A percentile compares a stretch with the other conserved stretches of the same genome.
phyloP scores from a whole-genome alignment of 2,329 filamentous ascomycete genomes.

The Trichoderma sp. region DNA sequence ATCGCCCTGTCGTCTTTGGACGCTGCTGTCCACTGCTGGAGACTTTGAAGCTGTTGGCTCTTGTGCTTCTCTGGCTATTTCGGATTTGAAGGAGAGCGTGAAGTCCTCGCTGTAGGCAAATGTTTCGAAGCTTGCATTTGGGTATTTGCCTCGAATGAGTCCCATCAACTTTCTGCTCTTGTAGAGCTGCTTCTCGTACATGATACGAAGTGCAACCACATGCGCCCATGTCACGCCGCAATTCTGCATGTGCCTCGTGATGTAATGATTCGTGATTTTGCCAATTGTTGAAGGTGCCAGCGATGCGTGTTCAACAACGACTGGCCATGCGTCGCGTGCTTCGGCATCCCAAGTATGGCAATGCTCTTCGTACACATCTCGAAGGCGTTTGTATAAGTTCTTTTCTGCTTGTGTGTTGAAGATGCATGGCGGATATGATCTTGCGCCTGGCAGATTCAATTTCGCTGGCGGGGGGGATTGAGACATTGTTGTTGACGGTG shows the following conservation, averaged over 20 bases:
- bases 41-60: neutral
- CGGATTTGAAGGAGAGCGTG: neutral
- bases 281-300: conserved; percentile 2
- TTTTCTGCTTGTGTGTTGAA: neutral
- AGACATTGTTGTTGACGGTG: neutral
- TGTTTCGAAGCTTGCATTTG: conserved; percentile 10
- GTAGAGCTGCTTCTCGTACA: conserved; percentile 20
- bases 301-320: conserved; percentile 21
- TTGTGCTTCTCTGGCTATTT: neutral
- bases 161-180: conserved; percentile 13
- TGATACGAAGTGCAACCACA: conserved; percentile 11
- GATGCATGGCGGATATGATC: conserved; percentile 13
- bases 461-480: neutral
- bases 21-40: neutral
- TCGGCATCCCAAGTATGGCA: conserved; percentile 20
- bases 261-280: conserved; percentile 23
- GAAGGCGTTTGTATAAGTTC: conserved; percentile 2
- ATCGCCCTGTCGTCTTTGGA: neutral
- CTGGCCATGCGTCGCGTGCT: conserved; percentile 13
- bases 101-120: conserved; percentile 6
- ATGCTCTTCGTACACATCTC: neutral
- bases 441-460: neutral
- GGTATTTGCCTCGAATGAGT: conserved; percentile 3
- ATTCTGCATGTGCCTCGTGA: neutral
- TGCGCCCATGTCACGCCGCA: conserved; percentile 25